Conservation (phyloP, 1,284 basidiomycete species). For the Earliella scabrosa region DNA sequence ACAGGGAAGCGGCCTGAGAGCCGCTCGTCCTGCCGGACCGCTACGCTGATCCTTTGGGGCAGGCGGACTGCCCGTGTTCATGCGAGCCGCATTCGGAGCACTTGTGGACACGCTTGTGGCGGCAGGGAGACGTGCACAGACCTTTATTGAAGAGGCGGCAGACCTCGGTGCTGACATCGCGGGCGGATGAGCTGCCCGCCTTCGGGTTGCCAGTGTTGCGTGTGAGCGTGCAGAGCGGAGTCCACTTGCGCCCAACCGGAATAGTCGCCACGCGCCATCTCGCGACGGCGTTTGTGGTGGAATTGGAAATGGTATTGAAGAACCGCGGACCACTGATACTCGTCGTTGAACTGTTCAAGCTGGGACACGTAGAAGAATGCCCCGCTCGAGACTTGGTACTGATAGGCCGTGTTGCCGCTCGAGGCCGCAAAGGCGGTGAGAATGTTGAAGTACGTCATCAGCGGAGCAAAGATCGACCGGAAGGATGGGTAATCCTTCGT, state of each 20-base stretch:
- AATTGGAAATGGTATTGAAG: conserved; percentile 10
- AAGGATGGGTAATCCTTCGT: conserved; percentile 3
- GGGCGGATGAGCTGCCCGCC: neutral
- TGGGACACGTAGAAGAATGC: neutral
- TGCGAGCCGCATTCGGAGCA: neutral
- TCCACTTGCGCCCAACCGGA: conserved; percentile 9
- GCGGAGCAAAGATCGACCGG: neutral
- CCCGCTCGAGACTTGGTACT: neutral
- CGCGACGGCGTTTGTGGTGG: conserved; percentile 6
- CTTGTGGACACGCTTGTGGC: conserved; percentile 3
- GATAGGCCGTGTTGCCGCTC: neutral
- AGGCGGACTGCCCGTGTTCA: conserved; percentile 2
- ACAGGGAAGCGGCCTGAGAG: neutral
- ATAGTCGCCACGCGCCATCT: conserved; percentile 10
- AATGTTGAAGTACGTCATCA: conserved; percentile 2
- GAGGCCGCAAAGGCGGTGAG: conserved; percentile 2
- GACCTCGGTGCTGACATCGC: neutral
- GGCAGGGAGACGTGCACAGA: conserved; percentile 7
- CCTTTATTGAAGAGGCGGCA: conserved; percentile 12
- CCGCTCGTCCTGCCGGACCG: neutral
- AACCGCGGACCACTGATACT: conserved; percentile 11
- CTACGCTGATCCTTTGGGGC: neutral
- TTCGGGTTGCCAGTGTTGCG: conserved; percentile 1
- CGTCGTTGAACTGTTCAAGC: conserved; percentile 1
- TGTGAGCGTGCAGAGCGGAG: neutral